Conservation (phyloP, 176 grass and related monocot species). For the barley (Hordeum vulgare) region DNA sequence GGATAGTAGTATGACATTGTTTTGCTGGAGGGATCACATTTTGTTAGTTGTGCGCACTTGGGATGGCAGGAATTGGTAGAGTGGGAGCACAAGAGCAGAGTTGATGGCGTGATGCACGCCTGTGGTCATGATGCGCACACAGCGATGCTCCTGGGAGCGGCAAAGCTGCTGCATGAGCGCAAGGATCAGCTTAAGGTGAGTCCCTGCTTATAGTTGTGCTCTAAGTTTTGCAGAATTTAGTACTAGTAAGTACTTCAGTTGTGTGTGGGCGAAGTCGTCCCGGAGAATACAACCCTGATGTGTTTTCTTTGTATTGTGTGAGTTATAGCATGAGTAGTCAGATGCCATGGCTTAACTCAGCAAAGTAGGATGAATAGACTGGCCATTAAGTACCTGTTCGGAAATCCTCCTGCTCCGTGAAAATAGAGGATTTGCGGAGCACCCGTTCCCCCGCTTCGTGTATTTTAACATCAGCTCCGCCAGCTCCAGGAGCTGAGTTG, state of each 20-base stretch:
- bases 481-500: no score
- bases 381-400: no score
- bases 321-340: background rate
- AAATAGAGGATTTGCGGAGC: no score
- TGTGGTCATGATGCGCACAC: constrained; percentile 89
- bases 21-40: background rate
- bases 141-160: constrained; percentile 83
- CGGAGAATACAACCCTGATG: background rate
- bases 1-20: background rate
- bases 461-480: no score
- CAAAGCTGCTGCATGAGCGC: constrained; percentile 79
- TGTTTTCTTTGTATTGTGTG: background rate
- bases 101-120: constrained; percentile 80
- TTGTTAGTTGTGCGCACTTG: background rate
- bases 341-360: background rate
- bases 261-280: background rate
- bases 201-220: background rate
- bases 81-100: constrained; percentile 88
- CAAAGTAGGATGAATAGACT: background rate
- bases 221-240: background rate
- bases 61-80: constrained; percentile 69
- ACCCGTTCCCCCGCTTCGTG: no score
- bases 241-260: background rate
- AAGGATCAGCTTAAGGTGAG: constrained; percentile 62
- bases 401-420: no score